These are phyloP conservation scores for Ophiostoma sp. DNA, from an alignment of 2,329 filamentous ascomycete species.

Conservation along the genomic window DNA sequence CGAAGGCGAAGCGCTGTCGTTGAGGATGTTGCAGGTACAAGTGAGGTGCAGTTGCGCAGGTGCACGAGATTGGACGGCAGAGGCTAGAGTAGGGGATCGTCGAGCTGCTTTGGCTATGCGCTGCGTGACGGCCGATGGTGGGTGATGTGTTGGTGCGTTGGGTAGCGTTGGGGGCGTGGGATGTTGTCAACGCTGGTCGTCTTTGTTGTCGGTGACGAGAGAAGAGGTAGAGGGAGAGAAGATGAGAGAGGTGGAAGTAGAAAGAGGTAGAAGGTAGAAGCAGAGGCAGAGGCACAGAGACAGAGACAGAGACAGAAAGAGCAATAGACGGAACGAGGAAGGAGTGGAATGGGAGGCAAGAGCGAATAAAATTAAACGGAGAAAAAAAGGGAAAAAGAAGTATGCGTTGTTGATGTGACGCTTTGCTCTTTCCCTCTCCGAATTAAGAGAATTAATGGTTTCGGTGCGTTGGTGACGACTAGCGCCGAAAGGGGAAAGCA, in stretches of 20 bases:
- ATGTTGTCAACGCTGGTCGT: neutral
- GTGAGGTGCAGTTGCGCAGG: constrained; percentile 5
- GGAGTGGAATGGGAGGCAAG: constrained; percentile 7
- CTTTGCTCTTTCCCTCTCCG: constrained; percentile 14
- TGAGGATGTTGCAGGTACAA: neutral
- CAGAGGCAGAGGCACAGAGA: neutral
- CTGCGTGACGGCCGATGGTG: too few species aligned
- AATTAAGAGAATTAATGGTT: neutral
- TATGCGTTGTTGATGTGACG: constrained; percentile 25
- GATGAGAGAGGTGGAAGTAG: neutral
- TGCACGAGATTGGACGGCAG: constrained; percentile 8
- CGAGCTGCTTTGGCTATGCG: neutral
- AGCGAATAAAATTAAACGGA: constrained; percentile 13
- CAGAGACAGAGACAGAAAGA: neutral
- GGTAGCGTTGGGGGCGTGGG: neutral
- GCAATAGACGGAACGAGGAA: neutral
- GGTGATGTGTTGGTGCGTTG: neutral
- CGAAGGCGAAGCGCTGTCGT: neutral
- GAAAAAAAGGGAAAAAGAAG: constrained; percentile 8
- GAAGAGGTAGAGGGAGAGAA: neutral
- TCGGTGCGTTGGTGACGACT: neutral
- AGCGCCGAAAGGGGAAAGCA: neutral
- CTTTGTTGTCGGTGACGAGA: neutral
- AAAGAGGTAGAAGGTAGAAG: neutral
- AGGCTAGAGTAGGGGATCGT: constrained; percentile 8